phyloP scores from a whole-genome alignment of 2,329 filamentous ascomycete genomes.

The Aspergillus carbonarius region DNA sequence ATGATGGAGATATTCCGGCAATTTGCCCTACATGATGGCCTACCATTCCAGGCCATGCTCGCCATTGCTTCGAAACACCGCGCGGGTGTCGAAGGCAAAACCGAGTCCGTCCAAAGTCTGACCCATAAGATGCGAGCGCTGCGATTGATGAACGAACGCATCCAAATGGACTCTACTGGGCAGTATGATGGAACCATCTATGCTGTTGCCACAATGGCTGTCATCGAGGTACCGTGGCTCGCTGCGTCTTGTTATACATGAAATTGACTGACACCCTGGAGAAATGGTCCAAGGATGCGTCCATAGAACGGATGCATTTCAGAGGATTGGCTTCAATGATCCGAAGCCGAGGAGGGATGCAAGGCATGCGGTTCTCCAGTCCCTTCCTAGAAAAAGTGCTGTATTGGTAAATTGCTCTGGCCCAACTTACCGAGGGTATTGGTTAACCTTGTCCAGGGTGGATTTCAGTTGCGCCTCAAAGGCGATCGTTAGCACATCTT shows the following conservation, averaged over 20 bases:
- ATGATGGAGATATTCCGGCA: slow-evolving; percentile 33
- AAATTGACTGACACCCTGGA: slow-evolving; percentile 17
- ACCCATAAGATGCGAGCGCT: slow-evolving; percentile 35
- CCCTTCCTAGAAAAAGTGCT: slow-evolving; percentile 33
- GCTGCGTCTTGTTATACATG: background rate
- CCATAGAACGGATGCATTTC: slow-evolving; percentile 32
- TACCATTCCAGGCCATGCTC: slow-evolving; percentile 36
- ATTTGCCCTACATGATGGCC: slow-evolving; percentile 29
- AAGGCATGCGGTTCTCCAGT: slow-evolving; percentile 26
- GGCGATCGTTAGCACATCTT: slow-evolving; percentile 28
- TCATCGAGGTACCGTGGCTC: slow-evolving; percentile 31
- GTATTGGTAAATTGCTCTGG: slow-evolving; percentile 27
- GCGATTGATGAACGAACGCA: slow-evolving; percentile 30
- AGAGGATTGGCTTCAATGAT: slow-evolving; percentile 29
- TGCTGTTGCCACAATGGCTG: slow-evolving; percentile 33
- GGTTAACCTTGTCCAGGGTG: slow-evolving; percentile 24
- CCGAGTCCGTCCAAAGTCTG: slow-evolving; percentile 33
- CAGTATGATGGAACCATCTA: slow-evolving; percentile 33
- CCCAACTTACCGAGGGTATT: background rate
- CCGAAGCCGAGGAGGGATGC: slow-evolving; percentile 31
- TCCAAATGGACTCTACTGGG: slow-evolving; percentile 24
- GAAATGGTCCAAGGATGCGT: slow-evolving; percentile 37
- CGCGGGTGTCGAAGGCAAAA: slow-evolving; percentile 31
- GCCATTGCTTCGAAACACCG: slow-evolving; percentile 35
- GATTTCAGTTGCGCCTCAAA: slow-evolving; percentile 33